These are phyloP conservation scores for Globomyces pollinis-pini DNA, from an alignment of 192 early-diverging fungal genomes.

Conservation along the genomic window DNA sequence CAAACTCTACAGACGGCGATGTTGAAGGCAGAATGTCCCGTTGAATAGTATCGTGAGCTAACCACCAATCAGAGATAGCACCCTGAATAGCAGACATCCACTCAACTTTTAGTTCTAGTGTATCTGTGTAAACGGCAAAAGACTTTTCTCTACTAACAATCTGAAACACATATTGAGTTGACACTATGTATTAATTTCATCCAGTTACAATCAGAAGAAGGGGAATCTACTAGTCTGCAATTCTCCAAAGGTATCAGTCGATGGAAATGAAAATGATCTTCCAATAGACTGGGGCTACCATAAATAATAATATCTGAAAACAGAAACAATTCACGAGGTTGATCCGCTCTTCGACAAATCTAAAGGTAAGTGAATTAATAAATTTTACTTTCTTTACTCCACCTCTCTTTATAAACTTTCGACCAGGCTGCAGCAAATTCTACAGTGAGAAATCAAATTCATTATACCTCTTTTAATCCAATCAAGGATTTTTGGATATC, in stretches of 20 bases:
- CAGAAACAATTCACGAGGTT: constrained; percentile 62
- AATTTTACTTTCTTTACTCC: constrained; percentile 55
- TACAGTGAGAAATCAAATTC: neutral
- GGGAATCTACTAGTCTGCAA: constrained; percentile 27
- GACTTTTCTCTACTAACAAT: constrained; percentile 75
- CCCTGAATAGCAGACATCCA: constrained; percentile 59
- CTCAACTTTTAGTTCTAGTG: constrained; percentile 40
- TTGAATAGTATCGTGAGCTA: constrained; percentile 4
- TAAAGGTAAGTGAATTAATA: constrained; percentile 17
- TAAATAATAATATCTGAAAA: constrained; percentile 74
- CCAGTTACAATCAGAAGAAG: constrained; percentile 16
- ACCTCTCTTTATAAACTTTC: constrained; percentile 58
- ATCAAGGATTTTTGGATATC: constrained; percentile 58
- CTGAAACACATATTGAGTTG: constrained; percentile 61
- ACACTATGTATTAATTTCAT: too few relatives aligned
- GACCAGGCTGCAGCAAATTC: constrained; percentile 59
- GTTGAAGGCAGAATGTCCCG: constrained; percentile 46
- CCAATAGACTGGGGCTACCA: constrained; percentile 45
- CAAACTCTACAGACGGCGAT: constrained; percentile 60
- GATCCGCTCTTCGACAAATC: constrained; percentile 68
- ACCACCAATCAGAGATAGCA: constrained; percentile 41
- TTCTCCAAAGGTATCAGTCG: constrained; percentile 64
- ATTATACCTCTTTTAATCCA: constrained; percentile 42
- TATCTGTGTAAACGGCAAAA: constrained; percentile 63
- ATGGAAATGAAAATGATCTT: constrained; percentile 59